Evolutionary conservation across 805 yeast genomes (phyloP), one percentile per base, ranked within the genome.

Genomic region (Barnettozyma vustinii): DNA sequence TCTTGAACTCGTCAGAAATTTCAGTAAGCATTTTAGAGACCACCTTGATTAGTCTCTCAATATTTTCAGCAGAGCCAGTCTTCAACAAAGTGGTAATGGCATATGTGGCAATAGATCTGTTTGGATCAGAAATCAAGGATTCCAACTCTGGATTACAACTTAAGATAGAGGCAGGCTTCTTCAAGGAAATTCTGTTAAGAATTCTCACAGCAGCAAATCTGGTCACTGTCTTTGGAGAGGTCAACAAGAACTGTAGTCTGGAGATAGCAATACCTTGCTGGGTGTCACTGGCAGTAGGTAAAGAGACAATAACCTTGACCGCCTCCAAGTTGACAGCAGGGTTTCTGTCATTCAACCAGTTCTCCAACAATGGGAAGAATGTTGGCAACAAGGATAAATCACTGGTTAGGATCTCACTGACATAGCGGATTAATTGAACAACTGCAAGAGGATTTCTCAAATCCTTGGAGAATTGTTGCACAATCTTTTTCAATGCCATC

Each of bases 21-120:
- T 92, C 97, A 64, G 80, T 87, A 85, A 92, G 87, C 65, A 91
- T 85, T 35, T 84, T 83, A 30, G 94, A 76, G 70, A 94, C 89
- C 48, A 90, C 91, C 54, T 83, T 76, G 68, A 94, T 88, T 58
- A 94, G 77, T 60, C 96, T 79, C 65, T 92, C 96, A 49, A 94
- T 96, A 57, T 80, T 79, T 52, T 87, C 89, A 53, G 88, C 84
- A 55, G 91, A 90, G 64, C 97, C 96, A 2, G 98, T 92, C 71
- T 92, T 94, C 67, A 94, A 79, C 62, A 94, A 75, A 2, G 98
- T 92, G 32, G 98, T 94, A 65, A 94, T 94, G 25, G 99, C 97
- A 68, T 89, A 92, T 15, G 99, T 94, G 13, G 98, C 92, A 56
- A 94, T 82, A 32, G 96, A 84, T 70, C 96, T 82, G 71, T 88